A percentile compares a stretch with the other conserved stretches of the same genome.
These are phyloP conservation scores for Omphalea diandra DNA, from an alignment of 441 rosid species.

Conservation along the genomic window DNA sequence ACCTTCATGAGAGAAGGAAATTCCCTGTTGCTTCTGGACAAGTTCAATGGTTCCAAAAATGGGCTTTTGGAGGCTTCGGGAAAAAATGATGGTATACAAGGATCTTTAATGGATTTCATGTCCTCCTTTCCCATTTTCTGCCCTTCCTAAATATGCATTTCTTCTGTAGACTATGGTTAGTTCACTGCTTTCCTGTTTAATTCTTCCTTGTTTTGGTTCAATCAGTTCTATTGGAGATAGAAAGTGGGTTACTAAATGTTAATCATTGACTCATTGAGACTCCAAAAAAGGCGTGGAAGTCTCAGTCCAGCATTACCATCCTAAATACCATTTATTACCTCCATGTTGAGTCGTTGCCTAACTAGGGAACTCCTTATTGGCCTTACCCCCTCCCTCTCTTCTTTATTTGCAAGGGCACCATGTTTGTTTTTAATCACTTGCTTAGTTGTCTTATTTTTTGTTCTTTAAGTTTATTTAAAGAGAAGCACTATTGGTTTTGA, in stretches of 20 bases:
- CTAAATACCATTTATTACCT: background rate
- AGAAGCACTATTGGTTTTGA: background rate
- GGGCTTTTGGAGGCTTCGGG: constrained; percentile 19
- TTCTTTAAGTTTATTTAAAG: background rate
- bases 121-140: constrained; percentile 8
- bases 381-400: background rate
- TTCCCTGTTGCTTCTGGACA: constrained; percentile 16
- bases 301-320: background rate
- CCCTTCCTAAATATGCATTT: background rate
- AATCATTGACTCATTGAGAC: background rate
- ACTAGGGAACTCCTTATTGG: background rate
- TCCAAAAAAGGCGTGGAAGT: background rate
- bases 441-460: background rate
- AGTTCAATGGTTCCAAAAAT: constrained; percentile 20
- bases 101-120: constrained; percentile 14
- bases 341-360: background rate
- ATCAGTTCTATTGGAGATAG: background rate
- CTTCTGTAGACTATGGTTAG: constrained; percentile 1
- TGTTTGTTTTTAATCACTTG: background rate
- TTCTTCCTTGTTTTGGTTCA: background rate
- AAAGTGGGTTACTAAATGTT: background rate
- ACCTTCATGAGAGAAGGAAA: constrained; percentile 30
- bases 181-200: background rate
- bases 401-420: background rate
- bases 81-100: constrained; percentile 25